These are phyloP conservation scores for Echeveria elegans DNA, from an alignment of 164 flowering plant species.

Conservation along the genomic window DNA sequence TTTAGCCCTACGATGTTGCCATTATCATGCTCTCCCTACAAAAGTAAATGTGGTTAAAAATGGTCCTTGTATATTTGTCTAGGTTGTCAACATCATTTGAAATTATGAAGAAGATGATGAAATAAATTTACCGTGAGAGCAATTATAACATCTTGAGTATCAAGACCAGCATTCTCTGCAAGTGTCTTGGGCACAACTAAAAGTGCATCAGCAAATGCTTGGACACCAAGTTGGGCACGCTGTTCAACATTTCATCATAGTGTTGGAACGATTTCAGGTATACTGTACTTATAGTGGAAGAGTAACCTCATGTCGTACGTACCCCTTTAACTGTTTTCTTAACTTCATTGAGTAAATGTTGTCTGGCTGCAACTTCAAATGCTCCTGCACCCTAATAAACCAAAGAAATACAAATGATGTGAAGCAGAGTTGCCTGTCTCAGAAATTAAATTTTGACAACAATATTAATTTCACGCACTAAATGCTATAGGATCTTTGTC, in stretches of 20 bases:
- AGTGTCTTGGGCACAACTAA: conserved; percentile 93
- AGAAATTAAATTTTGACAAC: not conserved
- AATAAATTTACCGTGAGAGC: conserved; percentile 51
- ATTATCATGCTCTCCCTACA: conserved; percentile 86
- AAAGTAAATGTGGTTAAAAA: not conserved
- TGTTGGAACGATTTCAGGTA: not conserved
- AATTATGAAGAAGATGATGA: too few species aligned
- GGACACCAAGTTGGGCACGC: conserved; percentile 98
- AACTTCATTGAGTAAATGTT: conserved; percentile 70
- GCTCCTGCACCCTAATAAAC: conserved; percentile 88
- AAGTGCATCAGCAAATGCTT: conserved; percentile 98
- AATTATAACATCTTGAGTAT: conserved; percentile 90
- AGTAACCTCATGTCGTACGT: not conserved
- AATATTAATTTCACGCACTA: not conserved
- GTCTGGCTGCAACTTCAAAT: conserved; percentile 97
- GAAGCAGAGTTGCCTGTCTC: too few species aligned
- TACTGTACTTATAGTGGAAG: not conserved
- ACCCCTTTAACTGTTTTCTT: conserved; percentile 98
- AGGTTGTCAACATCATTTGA: too few species aligned
- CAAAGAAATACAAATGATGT: not conserved
- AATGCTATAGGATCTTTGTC: too few species aligned
- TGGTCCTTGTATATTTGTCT: not conserved
- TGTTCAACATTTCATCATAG: conserved; percentile 17
- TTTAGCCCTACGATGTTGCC: conserved; percentile 88
- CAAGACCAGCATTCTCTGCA: conserved; percentile 97